A percentile compares a stretch with the other conserved stretches of the same genome.
Conservation (phyloP, 2,329 filamentous ascomycete genomes). For the Exserohilum turcica region DNA sequence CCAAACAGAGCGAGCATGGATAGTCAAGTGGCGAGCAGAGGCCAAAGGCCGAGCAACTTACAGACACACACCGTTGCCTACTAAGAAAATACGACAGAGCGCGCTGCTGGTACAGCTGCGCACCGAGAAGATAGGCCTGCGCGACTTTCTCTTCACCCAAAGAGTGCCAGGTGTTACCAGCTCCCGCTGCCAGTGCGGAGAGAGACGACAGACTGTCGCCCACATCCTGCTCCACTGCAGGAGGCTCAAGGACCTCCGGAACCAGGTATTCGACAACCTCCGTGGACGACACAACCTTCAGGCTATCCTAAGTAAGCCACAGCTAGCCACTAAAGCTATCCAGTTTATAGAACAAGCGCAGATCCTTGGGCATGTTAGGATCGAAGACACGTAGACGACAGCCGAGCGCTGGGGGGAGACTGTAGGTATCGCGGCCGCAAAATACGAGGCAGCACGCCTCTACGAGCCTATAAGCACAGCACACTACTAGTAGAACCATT, state of each 20-base stretch:
- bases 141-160: conserved; percentile 20
- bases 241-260: conserved; percentile 18
- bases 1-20: conserved; percentile 9
- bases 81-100: conserved; percentile 19
- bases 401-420: conserved; percentile 19
- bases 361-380: conserved; percentile 23
- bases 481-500: neutral
- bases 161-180: conserved; percentile 16
- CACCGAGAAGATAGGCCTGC: neutral
- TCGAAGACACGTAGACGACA: conserved; percentile 11
- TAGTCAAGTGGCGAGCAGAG: conserved; percentile 3
- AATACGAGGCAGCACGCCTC: conserved; percentile 17
- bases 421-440: conserved; percentile 16
- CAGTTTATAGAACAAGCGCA: conserved; percentile 23
- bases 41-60: conserved; percentile 15
- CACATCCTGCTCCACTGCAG: conserved; percentile 22
- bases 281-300: conserved; percentile 19
- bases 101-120: conserved; percentile 19
- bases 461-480: conserved; percentile 17
- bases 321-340: conserved; percentile 25
- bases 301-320: conserved; percentile 17
- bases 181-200: conserved; percentile 19
- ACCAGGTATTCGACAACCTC: conserved; percentile 18
- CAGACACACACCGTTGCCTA: conserved; percentile 13
- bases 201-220: conserved; percentile 20